Conservation (phyloP, 306 rosid species). For the Gastrolobium villosum region DNA sequence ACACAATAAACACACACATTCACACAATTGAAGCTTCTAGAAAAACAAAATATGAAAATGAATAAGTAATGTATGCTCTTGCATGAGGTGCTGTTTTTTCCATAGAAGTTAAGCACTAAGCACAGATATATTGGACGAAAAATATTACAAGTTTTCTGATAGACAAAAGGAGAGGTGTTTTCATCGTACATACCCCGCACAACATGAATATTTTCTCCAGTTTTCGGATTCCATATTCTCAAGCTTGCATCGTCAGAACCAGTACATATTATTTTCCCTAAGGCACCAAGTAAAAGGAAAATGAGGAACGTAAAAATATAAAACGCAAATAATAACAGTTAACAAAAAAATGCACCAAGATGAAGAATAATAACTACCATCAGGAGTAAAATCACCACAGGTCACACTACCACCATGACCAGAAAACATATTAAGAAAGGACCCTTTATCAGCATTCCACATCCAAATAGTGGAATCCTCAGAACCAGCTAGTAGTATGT, state of each 20-base stretch:
- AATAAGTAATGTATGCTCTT: neutral
- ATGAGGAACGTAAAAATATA: neutral
- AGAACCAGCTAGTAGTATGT: slow-evolving; percentile 85
- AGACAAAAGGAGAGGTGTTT: neutral
- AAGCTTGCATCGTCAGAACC: slow-evolving; percentile 92
- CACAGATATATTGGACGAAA: neutral
- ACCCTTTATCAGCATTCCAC: slow-evolving; percentile 84
- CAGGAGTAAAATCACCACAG: slow-evolving; percentile 96
- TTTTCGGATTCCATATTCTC: slow-evolving; percentile 93
- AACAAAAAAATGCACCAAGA: slow-evolving; percentile 34
- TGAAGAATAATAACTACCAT: slow-evolving; percentile 69
- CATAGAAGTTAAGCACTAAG: neutral
- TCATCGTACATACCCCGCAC: slow-evolving; percentile 68
- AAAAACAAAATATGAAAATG: neutral
- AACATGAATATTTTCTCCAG: slow-evolving; percentile 80
- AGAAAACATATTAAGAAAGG: slow-evolving; percentile 66
- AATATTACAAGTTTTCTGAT: neutral
- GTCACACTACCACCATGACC: slow-evolving; percentile 89
- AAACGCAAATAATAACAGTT: slow-evolving; percentile 6
- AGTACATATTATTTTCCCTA: slow-evolving; percentile 88
- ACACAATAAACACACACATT: neutral
- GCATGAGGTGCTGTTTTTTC: neutral
- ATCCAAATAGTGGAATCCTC: slow-evolving; percentile 86
- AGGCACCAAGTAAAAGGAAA: slow-evolving; percentile 48
- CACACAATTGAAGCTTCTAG: neutral